A percentile compares a stretch with the other conserved stretches of the same genome.
Evolutionary conservation across 768 basidiomycete species (phyloP).

Genomic region (Calvatia gigantea): DNA sequence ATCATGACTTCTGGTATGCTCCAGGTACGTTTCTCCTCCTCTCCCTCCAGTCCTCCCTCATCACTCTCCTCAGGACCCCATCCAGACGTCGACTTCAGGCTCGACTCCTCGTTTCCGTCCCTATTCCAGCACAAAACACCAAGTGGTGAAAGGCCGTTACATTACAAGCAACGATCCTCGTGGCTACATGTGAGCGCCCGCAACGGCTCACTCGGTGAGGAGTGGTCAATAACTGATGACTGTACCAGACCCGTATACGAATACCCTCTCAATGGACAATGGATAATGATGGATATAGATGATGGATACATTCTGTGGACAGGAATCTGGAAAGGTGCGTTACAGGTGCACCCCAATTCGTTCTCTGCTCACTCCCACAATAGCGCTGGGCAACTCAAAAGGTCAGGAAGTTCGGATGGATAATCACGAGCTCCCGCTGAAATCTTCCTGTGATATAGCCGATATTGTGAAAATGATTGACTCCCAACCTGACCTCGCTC

Average conservation of each 20-base stretch:
- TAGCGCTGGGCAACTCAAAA: slow-evolving; percentile 87
- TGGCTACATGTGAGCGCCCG: slow-evolving; percentile 74
- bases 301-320: slow-evolving; percentile 93
- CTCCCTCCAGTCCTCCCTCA: slow-evolving; percentile 11
- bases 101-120: slow-evolving; percentile 54
- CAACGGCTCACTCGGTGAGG: not conserved
- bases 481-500: slow-evolving; percentile 83
- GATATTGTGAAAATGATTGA: slow-evolving; percentile 94
- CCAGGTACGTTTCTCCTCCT: slow-evolving; percentile 29
- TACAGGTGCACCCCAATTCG: not conserved
- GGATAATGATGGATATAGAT: slow-evolving; percentile 96
- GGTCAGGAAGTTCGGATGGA: slow-evolving; percentile 37
- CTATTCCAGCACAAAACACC: slow-evolving; percentile 71
- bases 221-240: slow-evolving; percentile 18
- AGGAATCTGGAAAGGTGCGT: slow-evolving; percentile 87
- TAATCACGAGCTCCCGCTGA: slow-evolving; percentile 6
- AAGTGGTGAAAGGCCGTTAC: slow-evolving; percentile 82
- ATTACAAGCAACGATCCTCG: slow-evolving; percentile 88
- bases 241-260: slow-evolving; percentile 74
- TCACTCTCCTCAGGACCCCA: slow-evolving; percentile 33
- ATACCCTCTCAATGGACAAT: slow-evolving; percentile 84
- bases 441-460: slow-evolving; percentile 37
- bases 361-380: not conserved
- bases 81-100: slow-evolving; percentile 37
- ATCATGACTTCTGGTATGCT: slow-evolving; percentile 42